Evolutionary conservation across 495 filamentous ascomycete species (phyloP).

Genomic region (Hypoxylon rickii): DNA sequence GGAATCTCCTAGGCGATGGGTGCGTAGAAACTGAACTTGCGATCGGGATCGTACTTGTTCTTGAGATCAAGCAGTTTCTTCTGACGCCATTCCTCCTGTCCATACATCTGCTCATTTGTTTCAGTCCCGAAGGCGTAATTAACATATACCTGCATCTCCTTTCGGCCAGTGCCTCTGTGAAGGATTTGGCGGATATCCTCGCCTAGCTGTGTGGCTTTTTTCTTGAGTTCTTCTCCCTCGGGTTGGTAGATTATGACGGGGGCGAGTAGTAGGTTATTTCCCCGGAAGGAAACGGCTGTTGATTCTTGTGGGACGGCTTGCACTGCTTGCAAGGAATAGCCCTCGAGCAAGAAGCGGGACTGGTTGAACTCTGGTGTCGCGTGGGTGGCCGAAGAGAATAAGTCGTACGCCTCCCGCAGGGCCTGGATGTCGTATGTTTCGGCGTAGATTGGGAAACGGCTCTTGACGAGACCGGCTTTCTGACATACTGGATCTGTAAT

Average conservation of each 20-base stretch:
- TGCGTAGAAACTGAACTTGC: conserved; percentile 58
- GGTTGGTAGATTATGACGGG: conserved; percentile 47
- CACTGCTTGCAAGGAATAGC: conserved; percentile 55
- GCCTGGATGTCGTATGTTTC: conserved; percentile 47
- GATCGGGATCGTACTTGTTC: conserved; percentile 58
- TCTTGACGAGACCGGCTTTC: conserved; percentile 45
- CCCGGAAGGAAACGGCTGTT: conserved; percentile 45
- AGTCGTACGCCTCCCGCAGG: conserved; percentile 45
- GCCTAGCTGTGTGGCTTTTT: conserved; percentile 43
- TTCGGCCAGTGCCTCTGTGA: conserved; percentile 40
- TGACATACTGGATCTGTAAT: conserved; percentile 42
- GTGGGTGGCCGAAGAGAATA: conserved; percentile 42
- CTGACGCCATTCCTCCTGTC: conserved; percentile 55
- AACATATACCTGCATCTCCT: conserved; percentile 55
- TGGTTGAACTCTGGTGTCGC: conserved; percentile 29
- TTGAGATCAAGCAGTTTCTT: conserved; percentile 52
- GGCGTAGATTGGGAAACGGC: conserved; percentile 54
- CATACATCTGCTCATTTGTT: conserved; percentile 51
- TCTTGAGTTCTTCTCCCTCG: conserved; percentile 40
- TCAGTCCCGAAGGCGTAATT: conserved; percentile 67
- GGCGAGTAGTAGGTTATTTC: conserved; percentile 49
- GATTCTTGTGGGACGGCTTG: conserved; percentile 38
- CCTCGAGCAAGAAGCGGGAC: conserved; percentile 61
- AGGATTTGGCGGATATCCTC: conserved; percentile 50
- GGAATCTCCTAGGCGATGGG: conserved; percentile 52